Percentiles rank a stretch among this genome's conserved stretches.
Evolutionary conservation across 176 grass and related monocot genomes (phyloP).

Genomic region (Dendrocalamus sinicus): DNA sequence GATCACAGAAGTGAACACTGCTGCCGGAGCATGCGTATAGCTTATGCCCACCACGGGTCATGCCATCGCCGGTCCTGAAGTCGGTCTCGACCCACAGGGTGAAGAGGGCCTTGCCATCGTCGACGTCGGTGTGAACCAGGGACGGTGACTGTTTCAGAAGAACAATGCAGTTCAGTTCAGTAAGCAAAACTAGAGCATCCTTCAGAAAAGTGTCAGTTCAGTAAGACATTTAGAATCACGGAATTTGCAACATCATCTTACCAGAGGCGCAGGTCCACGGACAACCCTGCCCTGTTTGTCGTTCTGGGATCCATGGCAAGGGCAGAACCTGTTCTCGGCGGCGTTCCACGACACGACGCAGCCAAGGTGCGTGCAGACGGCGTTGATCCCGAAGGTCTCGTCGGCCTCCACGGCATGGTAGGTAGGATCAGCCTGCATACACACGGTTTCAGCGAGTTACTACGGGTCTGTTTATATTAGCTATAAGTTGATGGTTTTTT

Average conservation of each 20-base stretch:
- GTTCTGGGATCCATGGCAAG: slow-evolving; percentile 95
- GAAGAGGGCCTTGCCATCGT: slow-evolving; percentile 84
- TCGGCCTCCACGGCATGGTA: slow-evolving; percentile 86
- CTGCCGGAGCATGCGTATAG: not conserved
- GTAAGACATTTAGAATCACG: not conserved
- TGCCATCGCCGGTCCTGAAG: slow-evolving; percentile 79
- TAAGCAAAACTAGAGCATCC: not conserved
- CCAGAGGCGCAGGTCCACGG: slow-evolving; percentile 88
- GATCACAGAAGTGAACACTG: not conserved
- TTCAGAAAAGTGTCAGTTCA: not conserved
- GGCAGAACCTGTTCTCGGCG: slow-evolving; percentile 95
- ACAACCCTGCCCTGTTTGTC: slow-evolving; percentile 79
- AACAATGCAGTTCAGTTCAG: not conserved
- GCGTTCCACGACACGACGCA: slow-evolving; percentile 95
- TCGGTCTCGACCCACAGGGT: slow-evolving; percentile 93
- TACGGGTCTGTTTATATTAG: no score
- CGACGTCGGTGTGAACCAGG: slow-evolving; percentile 81
- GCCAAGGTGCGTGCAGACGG: slow-evolving; percentile 91
- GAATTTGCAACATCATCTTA: slow-evolving; percentile 7
- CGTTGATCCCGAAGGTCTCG: slow-evolving; percentile 83
- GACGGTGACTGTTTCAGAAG: slow-evolving; percentile 68
- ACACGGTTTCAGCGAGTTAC: not conserved
- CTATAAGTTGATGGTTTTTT: no score
- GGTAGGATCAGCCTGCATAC: slow-evolving; percentile 84
- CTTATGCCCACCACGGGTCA: slow-evolving; percentile 82